Percentiles rank a stretch among this genome's conserved stretches.
These are phyloP conservation scores for Suillus ampliporus DNA, from an alignment of 768 basidiomycete genomes.

Conservation along the genomic window DNA sequence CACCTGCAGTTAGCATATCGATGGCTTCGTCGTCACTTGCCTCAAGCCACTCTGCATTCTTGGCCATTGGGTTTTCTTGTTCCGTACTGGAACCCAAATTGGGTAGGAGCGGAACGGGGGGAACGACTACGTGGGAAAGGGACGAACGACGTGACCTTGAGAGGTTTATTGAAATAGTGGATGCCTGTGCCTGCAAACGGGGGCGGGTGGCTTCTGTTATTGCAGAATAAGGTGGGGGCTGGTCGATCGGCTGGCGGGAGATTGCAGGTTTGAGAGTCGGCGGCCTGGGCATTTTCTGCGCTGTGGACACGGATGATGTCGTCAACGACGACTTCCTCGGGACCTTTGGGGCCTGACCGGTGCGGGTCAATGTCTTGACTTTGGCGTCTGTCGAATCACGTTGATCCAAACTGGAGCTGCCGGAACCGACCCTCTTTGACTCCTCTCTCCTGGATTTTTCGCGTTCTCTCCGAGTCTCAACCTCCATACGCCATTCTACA, in stretches of 20 bases:
- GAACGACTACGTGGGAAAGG: slow-evolving; percentile 62
- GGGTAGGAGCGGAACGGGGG: slow-evolving; percentile 45
- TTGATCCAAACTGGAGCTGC: slow-evolving; percentile 40
- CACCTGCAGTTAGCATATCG: slow-evolving; percentile 77
- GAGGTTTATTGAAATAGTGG: slow-evolving; percentile 48
- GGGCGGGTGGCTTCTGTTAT: slow-evolving; percentile 34
- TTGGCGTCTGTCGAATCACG: slow-evolving; percentile 53
- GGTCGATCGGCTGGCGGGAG: slow-evolving; percentile 45
- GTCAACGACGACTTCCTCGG: slow-evolving; percentile 23
- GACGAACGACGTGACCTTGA: slow-evolving; percentile 59
- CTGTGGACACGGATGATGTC: slow-evolving; percentile 19
- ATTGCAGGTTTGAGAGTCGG: slow-evolving; percentile 31
- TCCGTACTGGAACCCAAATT: slow-evolving; percentile 37
- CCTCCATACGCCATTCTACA: slow-evolving; percentile 87
- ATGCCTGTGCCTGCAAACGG: slow-evolving; percentile 45
- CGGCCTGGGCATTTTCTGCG: slow-evolving; percentile 32
- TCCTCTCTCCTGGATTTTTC: slow-evolving; percentile 74
- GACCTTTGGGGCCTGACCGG: slow-evolving; percentile 33
- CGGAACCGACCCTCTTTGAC: slow-evolving; percentile 55
- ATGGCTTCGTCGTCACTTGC: slow-evolving; percentile 90
- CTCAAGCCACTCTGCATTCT: slow-evolving; percentile 74
- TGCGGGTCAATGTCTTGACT: slow-evolving; percentile 56
- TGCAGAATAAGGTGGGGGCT: slow-evolving; percentile 69
- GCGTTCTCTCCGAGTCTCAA: slow-evolving; percentile 75
- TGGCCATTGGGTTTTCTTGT: slow-evolving; percentile 50